Evolutionary conservation across 164 flowering plant genomes (phyloP).

Genomic region (Kingdonia uniflora): DNA sequence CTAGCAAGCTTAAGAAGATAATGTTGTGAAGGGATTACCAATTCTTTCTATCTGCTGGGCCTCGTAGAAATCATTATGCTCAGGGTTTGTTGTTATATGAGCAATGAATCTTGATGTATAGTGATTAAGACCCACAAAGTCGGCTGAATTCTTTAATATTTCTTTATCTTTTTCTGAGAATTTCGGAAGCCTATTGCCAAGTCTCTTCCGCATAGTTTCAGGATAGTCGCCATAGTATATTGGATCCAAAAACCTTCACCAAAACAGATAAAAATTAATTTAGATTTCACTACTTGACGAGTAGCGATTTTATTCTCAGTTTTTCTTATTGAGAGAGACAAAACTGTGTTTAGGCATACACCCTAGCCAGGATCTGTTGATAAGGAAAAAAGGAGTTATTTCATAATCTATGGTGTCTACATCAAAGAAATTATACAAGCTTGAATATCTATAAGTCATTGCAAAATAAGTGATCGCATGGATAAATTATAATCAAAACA

Average conservation of each 20-base stretch:
- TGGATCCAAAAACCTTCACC: slow-evolving; percentile 69
- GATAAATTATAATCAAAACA: no score
- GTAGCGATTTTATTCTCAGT: no score
- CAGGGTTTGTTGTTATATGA: slow-evolving; percentile 27
- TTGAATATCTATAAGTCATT: no score
- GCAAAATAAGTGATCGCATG: no score
- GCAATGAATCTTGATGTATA: slow-evolving; percentile 72
- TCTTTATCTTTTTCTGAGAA: slow-evolving; percentile 60
- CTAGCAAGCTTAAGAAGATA: not conserved
- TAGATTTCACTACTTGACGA: no score
- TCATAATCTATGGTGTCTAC: no score
- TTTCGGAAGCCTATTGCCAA: slow-evolving; percentile 66
- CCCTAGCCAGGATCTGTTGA: no score
- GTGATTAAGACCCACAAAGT: slow-evolving; percentile 86
- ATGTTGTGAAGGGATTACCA: slow-evolving; percentile 27
- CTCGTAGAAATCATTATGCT: slow-evolving; percentile 33
- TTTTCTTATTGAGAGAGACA: no score
- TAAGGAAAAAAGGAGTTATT: no score
- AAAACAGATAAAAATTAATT: slow-evolving; percentile 6
- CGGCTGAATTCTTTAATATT: slow-evolving; percentile 41
- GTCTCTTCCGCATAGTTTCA: slow-evolving; percentile 52
- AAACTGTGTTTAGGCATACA: no score
- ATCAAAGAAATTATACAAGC: no score
- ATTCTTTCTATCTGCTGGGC: slow-evolving; percentile 56
- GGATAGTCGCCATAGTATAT: slow-evolving; percentile 82